These are phyloP conservation scores for Echria macrotheca DNA, from an alignment of 495 filamentous ascomycete genomes.

Conservation along the genomic window DNA sequence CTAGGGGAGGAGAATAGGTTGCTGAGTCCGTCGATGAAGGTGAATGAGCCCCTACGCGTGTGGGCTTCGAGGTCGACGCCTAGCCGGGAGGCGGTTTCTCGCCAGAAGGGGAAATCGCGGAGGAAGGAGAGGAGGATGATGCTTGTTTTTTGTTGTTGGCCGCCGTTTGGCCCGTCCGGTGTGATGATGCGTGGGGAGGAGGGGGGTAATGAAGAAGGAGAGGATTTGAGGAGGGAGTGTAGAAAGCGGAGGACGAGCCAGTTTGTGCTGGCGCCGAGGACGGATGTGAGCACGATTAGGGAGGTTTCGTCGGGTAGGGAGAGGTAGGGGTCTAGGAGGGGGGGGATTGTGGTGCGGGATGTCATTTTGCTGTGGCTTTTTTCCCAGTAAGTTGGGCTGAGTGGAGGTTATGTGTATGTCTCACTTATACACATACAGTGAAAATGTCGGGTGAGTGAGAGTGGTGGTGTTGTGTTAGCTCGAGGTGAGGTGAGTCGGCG, in stretches of 20 bases:
- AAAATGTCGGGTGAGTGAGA: too few species aligned
- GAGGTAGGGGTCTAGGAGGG: conserved; percentile 63
- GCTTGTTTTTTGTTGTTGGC: conserved; percentile 21
- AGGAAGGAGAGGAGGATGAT: conserved; percentile 79
- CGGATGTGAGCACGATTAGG: conserved; percentile 66
- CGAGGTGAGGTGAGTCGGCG: too few species aligned
- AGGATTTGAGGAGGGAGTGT: conserved; percentile 45
- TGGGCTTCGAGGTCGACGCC: conserved; percentile 66
- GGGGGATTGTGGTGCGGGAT: conserved; percentile 49
- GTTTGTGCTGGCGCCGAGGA: conserved; percentile 65
- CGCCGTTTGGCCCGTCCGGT: not conserved
- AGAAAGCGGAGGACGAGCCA: conserved; percentile 68
- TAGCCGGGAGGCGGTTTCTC: conserved; percentile 52
- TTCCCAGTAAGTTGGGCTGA: too few species aligned
- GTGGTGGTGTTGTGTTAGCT: too few species aligned
- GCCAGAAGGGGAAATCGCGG: conserved; percentile 73
- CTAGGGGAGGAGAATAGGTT: not conserved
- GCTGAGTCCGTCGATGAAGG: conserved; percentile 61
- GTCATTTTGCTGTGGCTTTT: too few species aligned
- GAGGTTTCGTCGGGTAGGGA: conserved; percentile 24
- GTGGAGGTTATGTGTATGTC: too few species aligned
- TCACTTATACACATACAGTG: too few species aligned
- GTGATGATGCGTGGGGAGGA: not conserved
- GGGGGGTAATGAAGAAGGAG: too few species aligned
- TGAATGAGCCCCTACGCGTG: conserved; percentile 51